Base-by-base conservation (phyloP, 2,329 filamentous ascomycete genomes). In the Talaromyces funiculosus region DNA sequence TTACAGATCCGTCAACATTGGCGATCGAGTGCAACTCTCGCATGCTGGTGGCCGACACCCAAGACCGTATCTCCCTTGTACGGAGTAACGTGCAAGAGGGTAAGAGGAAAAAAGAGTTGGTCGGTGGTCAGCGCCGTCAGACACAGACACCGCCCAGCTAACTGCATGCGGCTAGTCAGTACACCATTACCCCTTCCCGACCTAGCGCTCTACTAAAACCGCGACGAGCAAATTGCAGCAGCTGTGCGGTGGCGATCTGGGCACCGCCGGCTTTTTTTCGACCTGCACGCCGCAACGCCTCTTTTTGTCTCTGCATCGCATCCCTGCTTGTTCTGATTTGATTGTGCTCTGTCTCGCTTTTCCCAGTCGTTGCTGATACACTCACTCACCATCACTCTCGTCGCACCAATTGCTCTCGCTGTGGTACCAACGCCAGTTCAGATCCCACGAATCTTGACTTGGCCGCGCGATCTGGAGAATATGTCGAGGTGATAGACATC, bases 261-360 rank as follows among this genome's bases (percentile, higher is more conserved):
- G 22, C 43, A 20, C n/a, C 33, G 43, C 56, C 57, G 45, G 45
- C 45, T 43, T 59, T 59, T 59, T 59, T 43, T 59, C 57, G 47
- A 49, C n/a, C 56, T 42, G 38, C 38, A 42, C 37, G 37, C 20
- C 20, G 37, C 42, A 24, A n/a, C 26, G 26, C 37, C 49, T 54
- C 51, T 54, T 12, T 40, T 12, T 40, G 12, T 45, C 20, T 24
- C 20, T 43, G 40, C 40, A n/a, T n/a, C n/a, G n/a, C n/a, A n/a
- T n/a, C n/a, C n/a, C n/a, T n/a, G n/a, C n/a, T n/a, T n/a, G n/a
- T n/a, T n/a, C n/a, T n/a, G n/a, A n/a, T n/a, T n/a, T n/a, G n/a
- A n/a, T n/a, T n/a, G n/a, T n/a, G n/a, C n/a, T n/a, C n/a, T n/a
- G n/a, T n/a, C n/a, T n/a, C n/a, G n/a, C n/a, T n/a, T n/a, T n/a